These are phyloP conservation scores for Tuber brumale DNA, from an alignment of 495 filamentous ascomycete species.

Conservation along the genomic window DNA sequence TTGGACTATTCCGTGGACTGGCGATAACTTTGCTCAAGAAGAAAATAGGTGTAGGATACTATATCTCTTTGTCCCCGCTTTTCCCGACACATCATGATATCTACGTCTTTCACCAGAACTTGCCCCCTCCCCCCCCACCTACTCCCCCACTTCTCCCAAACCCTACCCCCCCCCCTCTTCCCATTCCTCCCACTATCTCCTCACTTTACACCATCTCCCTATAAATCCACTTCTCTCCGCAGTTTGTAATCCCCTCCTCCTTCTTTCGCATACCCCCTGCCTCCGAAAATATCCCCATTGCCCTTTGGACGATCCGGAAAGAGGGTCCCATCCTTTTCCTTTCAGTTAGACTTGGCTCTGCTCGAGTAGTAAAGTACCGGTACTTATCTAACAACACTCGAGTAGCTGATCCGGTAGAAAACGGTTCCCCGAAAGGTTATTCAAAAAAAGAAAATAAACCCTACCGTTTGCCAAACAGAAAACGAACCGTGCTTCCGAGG, in stretches of 20 bases:
- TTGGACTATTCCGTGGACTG: not conserved
- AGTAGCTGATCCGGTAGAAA: conserved; percentile 4
- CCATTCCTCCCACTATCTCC: conserved; percentile 4
- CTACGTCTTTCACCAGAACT: not conserved
- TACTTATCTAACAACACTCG: not conserved
- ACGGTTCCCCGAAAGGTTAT: not conserved
- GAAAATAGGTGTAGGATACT: not conserved
- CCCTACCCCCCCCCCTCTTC: conserved; percentile 6
- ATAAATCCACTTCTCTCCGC: conserved; percentile 10
- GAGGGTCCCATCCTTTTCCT: not conserved
- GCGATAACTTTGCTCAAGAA: not conserved
- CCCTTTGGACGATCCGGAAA: not conserved
- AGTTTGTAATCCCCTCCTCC: conserved; percentile 7
- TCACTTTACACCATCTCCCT: not conserved
- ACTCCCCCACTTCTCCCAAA: conserved; percentile 9
- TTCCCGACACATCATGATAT: not conserved
- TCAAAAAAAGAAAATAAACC: conserved; percentile 15
- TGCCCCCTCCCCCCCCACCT: not conserved
- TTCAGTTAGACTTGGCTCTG: not conserved
- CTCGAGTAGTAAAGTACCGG: not conserved
- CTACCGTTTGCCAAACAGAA: conserved; percentile 5
- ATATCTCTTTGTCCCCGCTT: not conserved
- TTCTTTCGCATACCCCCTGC: conserved; percentile 11
- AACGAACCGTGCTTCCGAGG: conserved; percentile 3
- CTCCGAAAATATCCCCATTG: not conserved